These are phyloP conservation scores for Pyricularia sp. DNA, from an alignment of 2,329 filamentous ascomycete genomes.

Conservation along the genomic window DNA sequence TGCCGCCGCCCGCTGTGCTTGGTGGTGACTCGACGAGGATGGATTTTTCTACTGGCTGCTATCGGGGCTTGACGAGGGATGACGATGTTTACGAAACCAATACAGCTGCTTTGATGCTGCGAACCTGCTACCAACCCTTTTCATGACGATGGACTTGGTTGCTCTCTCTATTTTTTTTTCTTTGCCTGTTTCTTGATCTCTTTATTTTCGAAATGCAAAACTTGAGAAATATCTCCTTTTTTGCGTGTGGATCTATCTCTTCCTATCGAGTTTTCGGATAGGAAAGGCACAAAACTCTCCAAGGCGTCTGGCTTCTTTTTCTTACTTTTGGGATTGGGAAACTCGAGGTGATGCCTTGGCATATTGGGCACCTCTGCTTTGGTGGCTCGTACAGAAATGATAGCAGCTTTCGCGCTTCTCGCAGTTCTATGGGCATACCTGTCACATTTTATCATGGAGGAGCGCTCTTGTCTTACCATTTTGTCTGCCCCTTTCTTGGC, in stretches of 20 bases:
- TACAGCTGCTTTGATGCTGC: neutral
- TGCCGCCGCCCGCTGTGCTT: too few species aligned
- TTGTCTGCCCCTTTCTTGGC: neutral
- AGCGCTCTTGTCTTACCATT: neutral
- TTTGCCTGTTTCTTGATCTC: neutral
- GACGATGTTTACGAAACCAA: neutral
- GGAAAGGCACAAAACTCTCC: neutral
- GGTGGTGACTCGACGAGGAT: neutral
- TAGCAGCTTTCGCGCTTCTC: neutral
- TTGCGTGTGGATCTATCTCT: neutral
- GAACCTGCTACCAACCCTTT: neutral
- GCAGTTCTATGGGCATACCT: neutral
- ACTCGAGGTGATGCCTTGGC: neutral
- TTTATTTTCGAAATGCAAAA: neutral
- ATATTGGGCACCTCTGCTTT: neutral
- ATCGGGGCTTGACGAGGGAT: neutral
- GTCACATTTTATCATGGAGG: neutral
- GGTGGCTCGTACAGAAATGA: neutral
- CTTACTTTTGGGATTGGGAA: neutral
- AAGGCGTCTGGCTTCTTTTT: neutral
- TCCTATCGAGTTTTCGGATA: neutral
- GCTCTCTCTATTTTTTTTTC: neutral
- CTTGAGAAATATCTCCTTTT: neutral
- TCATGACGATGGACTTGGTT: neutral
- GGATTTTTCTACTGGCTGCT: neutral